Base-by-base conservation (phyloP, 1,284 basidiomycete species). In the Austroboletus novae-zelandiae region DNA sequence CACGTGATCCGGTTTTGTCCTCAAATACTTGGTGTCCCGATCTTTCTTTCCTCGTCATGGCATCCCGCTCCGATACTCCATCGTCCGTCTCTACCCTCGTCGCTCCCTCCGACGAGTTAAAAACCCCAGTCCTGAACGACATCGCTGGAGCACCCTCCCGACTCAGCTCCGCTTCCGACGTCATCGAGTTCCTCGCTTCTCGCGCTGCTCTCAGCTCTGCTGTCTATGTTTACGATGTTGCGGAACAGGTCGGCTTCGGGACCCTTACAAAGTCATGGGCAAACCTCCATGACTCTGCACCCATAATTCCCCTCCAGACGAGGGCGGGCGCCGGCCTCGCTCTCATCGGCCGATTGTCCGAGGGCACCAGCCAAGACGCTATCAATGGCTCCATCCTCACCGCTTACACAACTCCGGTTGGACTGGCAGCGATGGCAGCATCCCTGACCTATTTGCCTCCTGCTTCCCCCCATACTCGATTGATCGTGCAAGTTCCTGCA, bases 311-410 rank as follows among this genome's bases (percentile, higher is more conserved):
- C 48, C 74, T 94, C 48, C 92, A 96, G 73, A 93, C 90, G n/a
- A 79, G 94, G 51, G 78, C 86, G 15, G 94, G 94, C 43, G 92
- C 94, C 18, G 94, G 94, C 15, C 72, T 93, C 50, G 83, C 82
- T 61, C 74, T 97, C 53, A 83, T 91, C 36, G 94, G 94, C 15
- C 81, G 91, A 54, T 74, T 94, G 45, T 87, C 85, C 9, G 83
- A 91, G 57, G 82, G 85, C 20, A 80, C 86, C n/a, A 89, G 86
- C 66, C 77, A 78, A 57, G 84, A 86, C 55, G 74, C 77, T 10
- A 70, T 72, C 32, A 77, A 71, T 45, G 79, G 79, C 31, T 74
- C 81, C 27, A 69, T 87, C 43, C 71, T 91, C 49, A 89, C 89
- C 1, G 84, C 86, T 1, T 91, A 87, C 67, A 89, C 86, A 6